Evolutionary conservation across 2,329 filamentous ascomycete species (phyloP).

Genomic region (Microascus cirrosus): DNA sequence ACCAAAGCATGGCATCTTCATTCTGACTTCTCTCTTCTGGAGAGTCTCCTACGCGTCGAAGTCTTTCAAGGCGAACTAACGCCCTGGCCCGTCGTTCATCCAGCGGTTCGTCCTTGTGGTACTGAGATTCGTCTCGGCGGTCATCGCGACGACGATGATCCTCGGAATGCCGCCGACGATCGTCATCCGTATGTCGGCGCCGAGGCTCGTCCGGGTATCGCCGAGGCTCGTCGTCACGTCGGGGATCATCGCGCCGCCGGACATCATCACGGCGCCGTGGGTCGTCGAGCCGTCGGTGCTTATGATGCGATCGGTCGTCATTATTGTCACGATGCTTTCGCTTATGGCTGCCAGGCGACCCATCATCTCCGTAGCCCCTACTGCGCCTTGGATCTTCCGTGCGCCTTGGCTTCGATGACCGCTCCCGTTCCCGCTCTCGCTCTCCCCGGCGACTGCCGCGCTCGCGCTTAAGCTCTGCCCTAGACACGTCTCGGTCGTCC

Average conservation of each 20-base stretch:
- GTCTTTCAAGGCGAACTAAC: slow-evolving; percentile 27
- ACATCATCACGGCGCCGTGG: slow-evolving; percentile 8
- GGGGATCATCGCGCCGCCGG: slow-evolving; percentile 4
- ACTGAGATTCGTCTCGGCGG: slow-evolving; percentile 12
- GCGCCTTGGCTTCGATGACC: slow-evolving; percentile 37
- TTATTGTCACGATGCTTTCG: slow-evolving; percentile 9
- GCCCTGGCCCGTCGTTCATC: slow-evolving; percentile 29
- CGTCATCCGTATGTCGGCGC: slow-evolving; percentile 22
- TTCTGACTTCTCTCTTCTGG: slow-evolving; percentile 30
- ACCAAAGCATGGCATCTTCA: slow-evolving; percentile 35
- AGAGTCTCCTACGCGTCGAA: slow-evolving; percentile 34
- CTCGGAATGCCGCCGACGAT: slow-evolving; percentile 12
- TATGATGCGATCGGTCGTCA: slow-evolving; percentile 22
- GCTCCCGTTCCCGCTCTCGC: slow-evolving; percentile 27
- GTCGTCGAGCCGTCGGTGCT: slow-evolving; percentile 29
- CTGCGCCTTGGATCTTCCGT: slow-evolving; percentile 26
- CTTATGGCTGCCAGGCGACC: slow-evolving; percentile 7
- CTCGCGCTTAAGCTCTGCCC: slow-evolving; percentile 50
- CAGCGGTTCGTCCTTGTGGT: not conserved
- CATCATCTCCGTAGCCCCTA: slow-evolving; percentile 20
- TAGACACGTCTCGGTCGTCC: slow-evolving; percentile 38
- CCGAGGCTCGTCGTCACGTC: slow-evolving; percentile 11
- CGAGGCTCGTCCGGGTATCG: slow-evolving; percentile 16
- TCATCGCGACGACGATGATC: slow-evolving; percentile 12
- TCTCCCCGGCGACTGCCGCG: slow-evolving; percentile 31